phyloP scores from a whole-genome alignment of 805 yeast genomes.

The Candida tibetensis region DNA sequence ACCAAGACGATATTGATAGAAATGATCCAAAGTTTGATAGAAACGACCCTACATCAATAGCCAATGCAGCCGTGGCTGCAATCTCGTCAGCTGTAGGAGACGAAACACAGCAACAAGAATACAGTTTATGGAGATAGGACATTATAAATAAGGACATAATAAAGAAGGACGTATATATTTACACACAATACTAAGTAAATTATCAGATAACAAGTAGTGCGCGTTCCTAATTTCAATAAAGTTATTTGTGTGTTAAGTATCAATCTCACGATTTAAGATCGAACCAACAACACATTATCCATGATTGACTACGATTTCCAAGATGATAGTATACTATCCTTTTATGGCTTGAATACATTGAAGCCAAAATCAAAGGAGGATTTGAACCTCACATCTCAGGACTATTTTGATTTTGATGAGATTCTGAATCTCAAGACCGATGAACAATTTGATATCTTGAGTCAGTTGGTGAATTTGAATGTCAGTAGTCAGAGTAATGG shows the following conservation, averaged over 20 bases:
- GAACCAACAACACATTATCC: not conserved
- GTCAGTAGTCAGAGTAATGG: conserved; percentile 6
- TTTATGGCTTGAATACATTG: conserved; percentile 28
- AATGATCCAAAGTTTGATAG: not conserved
- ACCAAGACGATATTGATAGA: not conserved
- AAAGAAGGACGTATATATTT: too few relatives aligned
- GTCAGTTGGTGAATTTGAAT: conserved; percentile 19
- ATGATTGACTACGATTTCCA: conserved; percentile 34
- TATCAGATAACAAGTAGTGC: too few relatives aligned
- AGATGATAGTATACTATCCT: conserved; percentile 25
- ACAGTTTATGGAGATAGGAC: conserved; percentile 34
- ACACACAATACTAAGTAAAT: too few relatives aligned
- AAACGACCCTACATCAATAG: conserved; percentile 31
- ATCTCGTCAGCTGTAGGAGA: conserved; percentile 28
- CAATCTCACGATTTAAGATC: too few relatives aligned
- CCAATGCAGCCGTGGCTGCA: conserved; percentile 40
- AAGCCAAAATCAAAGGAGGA: conserved; percentile 20
- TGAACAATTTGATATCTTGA: conserved; percentile 32
- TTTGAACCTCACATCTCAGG: conserved; percentile 13
- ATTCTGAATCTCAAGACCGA: conserved; percentile 21
- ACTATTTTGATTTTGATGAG: conserved; percentile 16
- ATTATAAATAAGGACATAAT: too few relatives aligned
- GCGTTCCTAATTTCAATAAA: too few relatives aligned
- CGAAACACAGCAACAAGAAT: conserved; percentile 32
- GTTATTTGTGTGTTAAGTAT: too few relatives aligned